phyloP scores from a whole-genome alignment of 1,284 basidiomycete species.

The Austroboletus novae-zelandiae region DNA sequence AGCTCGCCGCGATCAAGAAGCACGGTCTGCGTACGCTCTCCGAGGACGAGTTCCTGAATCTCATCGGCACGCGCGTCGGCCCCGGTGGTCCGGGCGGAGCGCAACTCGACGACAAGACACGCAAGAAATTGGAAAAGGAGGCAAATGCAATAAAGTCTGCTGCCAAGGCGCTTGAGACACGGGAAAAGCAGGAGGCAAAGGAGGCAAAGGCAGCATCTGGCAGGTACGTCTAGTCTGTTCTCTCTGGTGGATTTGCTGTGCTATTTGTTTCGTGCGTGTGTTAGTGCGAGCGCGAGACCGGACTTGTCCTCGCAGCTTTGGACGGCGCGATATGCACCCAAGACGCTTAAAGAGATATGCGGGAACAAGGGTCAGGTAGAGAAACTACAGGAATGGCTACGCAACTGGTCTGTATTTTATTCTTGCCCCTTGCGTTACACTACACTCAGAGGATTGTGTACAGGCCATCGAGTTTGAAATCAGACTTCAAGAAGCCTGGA shows the following conservation, averaged over 20 bases:
- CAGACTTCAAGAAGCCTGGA: slow-evolving; percentile 91
- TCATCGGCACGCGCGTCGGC: slow-evolving; percentile 70
- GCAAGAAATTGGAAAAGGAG: slow-evolving; percentile 83
- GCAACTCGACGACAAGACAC: slow-evolving; percentile 73
- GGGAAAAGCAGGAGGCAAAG: slow-evolving; percentile 56
- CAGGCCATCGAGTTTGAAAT: slow-evolving; percentile 73
- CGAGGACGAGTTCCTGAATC: slow-evolving; percentile 86
- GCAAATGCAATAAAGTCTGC: slow-evolving; percentile 68
- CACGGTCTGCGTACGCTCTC: slow-evolving; percentile 72
- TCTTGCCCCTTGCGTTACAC: not conserved
- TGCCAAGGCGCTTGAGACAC: slow-evolving; percentile 74
- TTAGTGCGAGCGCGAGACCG: slow-evolving; percentile 27
- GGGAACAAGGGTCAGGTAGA: slow-evolving; percentile 93
- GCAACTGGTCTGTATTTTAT: slow-evolving; percentile 68
- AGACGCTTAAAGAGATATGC: slow-evolving; percentile 85
- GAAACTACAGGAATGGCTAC: slow-evolving; percentile 85
- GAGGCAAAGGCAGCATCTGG: slow-evolving; percentile 20
- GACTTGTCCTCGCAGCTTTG: slow-evolving; percentile 74
- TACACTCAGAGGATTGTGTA: not conserved
- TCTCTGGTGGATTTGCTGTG: not conserved
- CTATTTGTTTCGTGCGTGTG: not conserved
- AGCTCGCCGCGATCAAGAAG: slow-evolving; percentile 83
- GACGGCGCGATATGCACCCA: slow-evolving; percentile 95
- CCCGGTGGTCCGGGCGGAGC: slow-evolving; percentile 31
- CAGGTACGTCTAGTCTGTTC: slow-evolving; percentile 14